phyloP scores from a whole-genome alignment of 2,329 filamentous ascomycete genomes.

The Alternaria metachromatica region DNA sequence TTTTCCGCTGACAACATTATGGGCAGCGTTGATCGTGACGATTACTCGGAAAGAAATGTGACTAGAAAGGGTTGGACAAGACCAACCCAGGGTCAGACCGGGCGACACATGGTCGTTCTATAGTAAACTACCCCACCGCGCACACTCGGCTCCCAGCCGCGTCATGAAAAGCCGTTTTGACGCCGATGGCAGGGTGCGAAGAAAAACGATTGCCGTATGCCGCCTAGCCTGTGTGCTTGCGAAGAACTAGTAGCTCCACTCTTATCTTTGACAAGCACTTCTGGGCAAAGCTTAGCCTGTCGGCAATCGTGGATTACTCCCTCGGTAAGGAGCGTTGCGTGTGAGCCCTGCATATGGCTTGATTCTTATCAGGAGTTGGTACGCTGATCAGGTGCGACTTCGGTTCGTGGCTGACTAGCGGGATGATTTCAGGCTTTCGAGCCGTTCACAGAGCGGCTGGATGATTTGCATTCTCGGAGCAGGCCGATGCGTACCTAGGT shows the following conservation, averaged over 20 bases:
- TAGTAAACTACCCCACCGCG: slow-evolving; percentile 1
- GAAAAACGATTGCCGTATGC: slow-evolving; percentile 13
- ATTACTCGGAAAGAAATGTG: not conserved
- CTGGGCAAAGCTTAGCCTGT: slow-evolving; percentile 19
- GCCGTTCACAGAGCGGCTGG: not conserved
- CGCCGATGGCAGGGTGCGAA: not conserved
- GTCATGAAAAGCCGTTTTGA: slow-evolving; percentile 13
- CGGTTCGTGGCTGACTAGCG: not conserved
- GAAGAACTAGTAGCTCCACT: slow-evolving; percentile 16
- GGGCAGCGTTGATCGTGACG: not conserved
- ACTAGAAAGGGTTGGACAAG: not conserved
- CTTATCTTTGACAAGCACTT: slow-evolving; percentile 28
- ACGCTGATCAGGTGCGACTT: not conserved
- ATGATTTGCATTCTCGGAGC: not conserved
- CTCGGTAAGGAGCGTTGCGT: not conserved
- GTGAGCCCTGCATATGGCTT: not conserved
- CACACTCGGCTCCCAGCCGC: slow-evolving; percentile 10
- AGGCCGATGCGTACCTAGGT: not conserved
- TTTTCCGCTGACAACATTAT: slow-evolving; percentile 16
- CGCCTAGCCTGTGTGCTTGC: slow-evolving; percentile 12
- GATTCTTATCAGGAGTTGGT: not conserved
- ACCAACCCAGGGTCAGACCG: not conserved
- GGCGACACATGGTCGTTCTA: not conserved
- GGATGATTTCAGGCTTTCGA: not conserved
- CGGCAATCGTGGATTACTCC: not conserved